Base-by-base conservation (phyloP, 495 filamentous ascomycete species). In the Hypoxylon intermedium region DNA sequence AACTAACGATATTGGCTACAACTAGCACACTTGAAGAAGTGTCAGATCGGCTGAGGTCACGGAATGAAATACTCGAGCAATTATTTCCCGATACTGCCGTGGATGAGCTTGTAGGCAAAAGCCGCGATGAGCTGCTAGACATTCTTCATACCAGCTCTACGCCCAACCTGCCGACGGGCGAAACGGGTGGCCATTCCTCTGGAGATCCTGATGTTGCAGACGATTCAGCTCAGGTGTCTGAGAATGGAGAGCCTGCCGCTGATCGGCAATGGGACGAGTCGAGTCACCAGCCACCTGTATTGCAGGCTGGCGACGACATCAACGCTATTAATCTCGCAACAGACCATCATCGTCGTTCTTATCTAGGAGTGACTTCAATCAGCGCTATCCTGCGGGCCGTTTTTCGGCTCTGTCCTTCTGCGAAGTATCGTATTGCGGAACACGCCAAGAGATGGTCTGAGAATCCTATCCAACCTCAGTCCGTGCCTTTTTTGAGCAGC, bases 181-280 rank as follows among this genome's bases (percentile, higher is more conserved):
- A 53, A 6, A 12, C 48, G 0, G 20, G 21, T 13, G 19, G 13
- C 18, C 50, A 18, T 26, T 28, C 58, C 47, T 13, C 38, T 15
- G 51, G 50, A 21, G 56, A 60, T 30, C 49, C 51, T 12, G 50
- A 59, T 15, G 57, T 31, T n/a, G 56, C 28, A 21, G 57, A 54
- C 38, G 65, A 68, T 37, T 65, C 65, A 3, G 55, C 60, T 42
- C 53, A 50, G 16, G 52, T 54, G 6, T 68, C 65, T 23, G 65
- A 68, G 28, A 68, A 61, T 44, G 65, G 56, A 4, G 65, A 65
- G 20, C 46, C 51, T 15, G 43, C 56, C 12, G 42, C 56, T 28
- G 65, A 68, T 23, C 56, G 65, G 20, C 51, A 57, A 49, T 68
- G 65, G 65, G 51, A 68, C 15, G 65, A 68, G 49, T 65, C 60